Evolutionary conservation across 2,329 filamentous ascomycete species (phyloP).

Genomic region (Verticillium nubilum): DNA sequence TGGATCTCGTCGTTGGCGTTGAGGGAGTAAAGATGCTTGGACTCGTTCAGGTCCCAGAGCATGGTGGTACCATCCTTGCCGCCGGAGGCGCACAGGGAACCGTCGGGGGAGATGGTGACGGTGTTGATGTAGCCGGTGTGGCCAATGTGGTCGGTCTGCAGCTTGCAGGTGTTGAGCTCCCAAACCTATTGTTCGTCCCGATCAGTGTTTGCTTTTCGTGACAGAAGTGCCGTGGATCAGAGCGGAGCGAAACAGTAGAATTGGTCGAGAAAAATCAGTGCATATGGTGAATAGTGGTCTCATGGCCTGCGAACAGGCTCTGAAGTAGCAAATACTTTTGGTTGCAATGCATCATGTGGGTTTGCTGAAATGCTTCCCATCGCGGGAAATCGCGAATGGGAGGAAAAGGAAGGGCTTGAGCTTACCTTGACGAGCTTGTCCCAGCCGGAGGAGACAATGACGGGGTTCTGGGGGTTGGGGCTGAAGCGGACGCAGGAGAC

Average conservation of each 20-base stretch:
- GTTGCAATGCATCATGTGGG: slow-evolving; percentile 84
- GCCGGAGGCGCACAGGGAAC: slow-evolving; percentile 96
- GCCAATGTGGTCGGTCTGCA: slow-evolving; percentile 99
- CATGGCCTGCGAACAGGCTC: slow-evolving; percentile 85
- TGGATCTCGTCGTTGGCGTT: slow-evolving; percentile 99
- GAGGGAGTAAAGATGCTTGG: slow-evolving; percentile 99
- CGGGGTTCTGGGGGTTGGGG: slow-evolving; percentile 99
- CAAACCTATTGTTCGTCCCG: slow-evolving; percentile 65
- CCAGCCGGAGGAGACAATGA: slow-evolving; percentile 98
- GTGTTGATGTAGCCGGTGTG: slow-evolving; percentile 99
- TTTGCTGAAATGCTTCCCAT: not conserved
- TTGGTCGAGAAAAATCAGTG: slow-evolving; percentile 56
- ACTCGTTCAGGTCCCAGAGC: slow-evolving; percentile 99
- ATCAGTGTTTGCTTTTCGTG: slow-evolving; percentile 16
- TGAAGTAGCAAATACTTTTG: slow-evolving; percentile 99
- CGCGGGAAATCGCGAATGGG: not conserved
- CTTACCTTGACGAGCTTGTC: slow-evolving; percentile 99
- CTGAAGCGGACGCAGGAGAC: slow-evolving; percentile 99
- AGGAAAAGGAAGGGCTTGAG: slow-evolving; percentile 19
- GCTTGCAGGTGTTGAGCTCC: slow-evolving; percentile 98
- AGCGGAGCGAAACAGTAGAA: slow-evolving; percentile 1
- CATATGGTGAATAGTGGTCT: slow-evolving; percentile 90
- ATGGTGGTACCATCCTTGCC: slow-evolving; percentile 99
- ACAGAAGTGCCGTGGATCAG: not conserved
- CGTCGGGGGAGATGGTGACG: slow-evolving; percentile 99